These are phyloP conservation scores for Cryphonectria parasitica DNA, from an alignment of 2,329 filamentous ascomycete species.

Conservation along the genomic window DNA sequence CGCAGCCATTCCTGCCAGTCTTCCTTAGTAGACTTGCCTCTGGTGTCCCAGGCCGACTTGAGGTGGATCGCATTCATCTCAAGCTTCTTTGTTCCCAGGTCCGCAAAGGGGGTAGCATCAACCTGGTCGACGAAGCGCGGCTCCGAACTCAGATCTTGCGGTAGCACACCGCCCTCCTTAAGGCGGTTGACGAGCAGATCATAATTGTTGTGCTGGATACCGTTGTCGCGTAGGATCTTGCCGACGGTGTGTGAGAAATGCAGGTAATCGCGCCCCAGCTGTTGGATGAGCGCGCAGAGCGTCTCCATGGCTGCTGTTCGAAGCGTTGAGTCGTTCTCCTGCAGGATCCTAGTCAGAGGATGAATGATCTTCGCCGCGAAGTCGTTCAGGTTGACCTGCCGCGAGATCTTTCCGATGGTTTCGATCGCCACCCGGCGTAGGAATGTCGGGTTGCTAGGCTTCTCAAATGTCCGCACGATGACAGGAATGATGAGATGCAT, in stretches of 20 bases:
- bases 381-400: constrained; percentile 96
- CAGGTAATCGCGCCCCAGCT: constrained; percentile 91
- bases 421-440: constrained; percentile 91
- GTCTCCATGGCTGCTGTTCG: constrained; percentile 88
- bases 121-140: constrained; percentile 76
- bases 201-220: constrained; percentile 89
- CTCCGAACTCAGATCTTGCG: constrained; percentile 89
- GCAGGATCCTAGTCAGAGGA: constrained; percentile 81
- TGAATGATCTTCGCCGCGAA: constrained; percentile 97
- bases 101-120: constrained; percentile 80
- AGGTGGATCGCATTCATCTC: constrained; percentile 98
- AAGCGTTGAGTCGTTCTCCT: constrained; percentile 71
- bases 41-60: constrained; percentile 96
- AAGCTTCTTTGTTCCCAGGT: constrained; percentile 89
- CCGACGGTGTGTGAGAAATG: constrained; percentile 94
- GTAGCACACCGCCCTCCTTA: constrained; percentile 92
- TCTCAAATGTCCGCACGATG: constrained; percentile 93
- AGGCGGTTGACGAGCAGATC: constrained; percentile 90
- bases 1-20: constrained; percentile 99
- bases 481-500: constrained; percentile 99
- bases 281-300: constrained; percentile 91
- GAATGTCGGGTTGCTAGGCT: constrained; percentile 75
- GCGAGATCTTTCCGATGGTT: constrained; percentile 89
- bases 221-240: constrained; percentile 78
- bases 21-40: constrained; percentile 94